Conservation (phyloP, 2,329 filamentous ascomycete genomes). For the Verticillium dahliae region DNA sequence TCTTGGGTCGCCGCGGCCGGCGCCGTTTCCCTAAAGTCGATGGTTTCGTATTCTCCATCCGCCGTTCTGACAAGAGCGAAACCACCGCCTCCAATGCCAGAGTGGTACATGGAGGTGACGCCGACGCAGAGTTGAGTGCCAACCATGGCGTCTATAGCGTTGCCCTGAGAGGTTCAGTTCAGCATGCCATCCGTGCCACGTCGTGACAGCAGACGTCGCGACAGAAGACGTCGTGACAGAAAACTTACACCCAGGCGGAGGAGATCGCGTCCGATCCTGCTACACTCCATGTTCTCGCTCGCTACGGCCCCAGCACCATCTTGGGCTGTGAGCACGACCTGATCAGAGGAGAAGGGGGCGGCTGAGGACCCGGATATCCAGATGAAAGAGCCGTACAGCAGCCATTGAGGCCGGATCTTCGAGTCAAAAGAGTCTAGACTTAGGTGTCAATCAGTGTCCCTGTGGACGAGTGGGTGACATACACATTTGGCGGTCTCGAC, state of each 20-base stretch:
- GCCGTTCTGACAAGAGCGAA: slow-evolving; percentile 75
- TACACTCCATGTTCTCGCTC: slow-evolving; percentile 64
- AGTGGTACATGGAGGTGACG: slow-evolving; percentile 70
- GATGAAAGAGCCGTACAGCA: slow-evolving; percentile 2
- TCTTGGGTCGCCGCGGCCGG: slow-evolving; percentile 74
- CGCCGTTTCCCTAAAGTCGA: slow-evolving; percentile 87
- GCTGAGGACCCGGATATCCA: neutral
- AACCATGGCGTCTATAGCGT: slow-evolving; percentile 71
- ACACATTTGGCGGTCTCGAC: neutral
- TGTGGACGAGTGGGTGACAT: neutral
- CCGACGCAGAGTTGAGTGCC: slow-evolving; percentile 71
- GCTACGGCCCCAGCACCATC: slow-evolving; percentile 56
- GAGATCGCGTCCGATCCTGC: slow-evolving; percentile 59
- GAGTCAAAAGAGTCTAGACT: too few relatives aligned
- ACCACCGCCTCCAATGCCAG: slow-evolving; percentile 82
- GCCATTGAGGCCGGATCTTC: neutral
- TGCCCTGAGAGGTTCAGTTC: slow-evolving; percentile 41
- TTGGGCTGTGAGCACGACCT: slow-evolving; percentile 13
- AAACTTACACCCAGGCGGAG: slow-evolving; percentile 42
- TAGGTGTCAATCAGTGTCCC: too few relatives aligned
- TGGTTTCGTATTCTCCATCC: slow-evolving; percentile 72
- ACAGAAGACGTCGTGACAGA: slow-evolving; percentile 35
- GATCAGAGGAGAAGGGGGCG: neutral
- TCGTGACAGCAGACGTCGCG: slow-evolving; percentile 51
- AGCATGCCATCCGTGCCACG: slow-evolving; percentile 25